Conservation (phyloP, 2,329 filamentous ascomycete species). For the Plectosphaerella plurivora region DNA sequence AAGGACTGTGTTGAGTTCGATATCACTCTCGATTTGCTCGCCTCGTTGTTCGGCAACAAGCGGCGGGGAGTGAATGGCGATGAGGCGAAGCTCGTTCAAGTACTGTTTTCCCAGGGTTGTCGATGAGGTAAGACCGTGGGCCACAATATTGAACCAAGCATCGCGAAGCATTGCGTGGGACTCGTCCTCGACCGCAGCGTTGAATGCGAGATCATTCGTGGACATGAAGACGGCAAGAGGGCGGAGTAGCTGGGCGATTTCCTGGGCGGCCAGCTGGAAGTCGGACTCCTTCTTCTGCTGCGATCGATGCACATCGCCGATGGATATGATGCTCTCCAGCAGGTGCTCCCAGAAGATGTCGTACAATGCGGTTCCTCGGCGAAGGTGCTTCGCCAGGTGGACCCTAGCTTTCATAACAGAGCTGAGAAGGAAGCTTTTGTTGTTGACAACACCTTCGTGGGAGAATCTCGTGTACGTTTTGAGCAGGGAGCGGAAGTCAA, state of each 20-base stretch:
- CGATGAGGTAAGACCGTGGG: constrained; percentile 79
- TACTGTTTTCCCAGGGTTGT: constrained; percentile 72
- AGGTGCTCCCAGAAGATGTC: constrained; percentile 80
- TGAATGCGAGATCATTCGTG: constrained; percentile 50
- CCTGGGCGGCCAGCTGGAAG: constrained; percentile 74
- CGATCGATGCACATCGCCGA: constrained; percentile 77
- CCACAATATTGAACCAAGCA: constrained; percentile 96
- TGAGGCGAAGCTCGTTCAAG: constrained; percentile 70
- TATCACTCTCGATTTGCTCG: constrained; percentile 90
- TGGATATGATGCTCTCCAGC: constrained; percentile 82
- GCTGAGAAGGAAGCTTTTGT: constrained; percentile 61
- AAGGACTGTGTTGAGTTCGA: constrained; percentile 92
- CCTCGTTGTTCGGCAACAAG: constrained; percentile 84
- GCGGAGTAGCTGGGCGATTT: constrained; percentile 82
- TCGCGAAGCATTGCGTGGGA: constrained; percentile 73
- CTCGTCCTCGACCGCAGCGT: constrained; percentile 57
- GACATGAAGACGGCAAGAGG: constrained; percentile 85
- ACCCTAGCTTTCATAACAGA: constrained; percentile 78
- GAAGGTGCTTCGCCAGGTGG: constrained; percentile 68
- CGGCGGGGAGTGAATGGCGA: constrained; percentile 84
- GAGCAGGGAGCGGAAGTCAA: constrained; percentile 81
- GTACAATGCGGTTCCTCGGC: constrained; percentile 68
- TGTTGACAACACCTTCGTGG: constrained; percentile 66
- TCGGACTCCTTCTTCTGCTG: constrained; percentile 73
- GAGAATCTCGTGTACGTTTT: constrained; percentile 77